Base-by-base conservation (phyloP, 345 rosid species). In the Xanthoceras sorbifolium region DNA sequence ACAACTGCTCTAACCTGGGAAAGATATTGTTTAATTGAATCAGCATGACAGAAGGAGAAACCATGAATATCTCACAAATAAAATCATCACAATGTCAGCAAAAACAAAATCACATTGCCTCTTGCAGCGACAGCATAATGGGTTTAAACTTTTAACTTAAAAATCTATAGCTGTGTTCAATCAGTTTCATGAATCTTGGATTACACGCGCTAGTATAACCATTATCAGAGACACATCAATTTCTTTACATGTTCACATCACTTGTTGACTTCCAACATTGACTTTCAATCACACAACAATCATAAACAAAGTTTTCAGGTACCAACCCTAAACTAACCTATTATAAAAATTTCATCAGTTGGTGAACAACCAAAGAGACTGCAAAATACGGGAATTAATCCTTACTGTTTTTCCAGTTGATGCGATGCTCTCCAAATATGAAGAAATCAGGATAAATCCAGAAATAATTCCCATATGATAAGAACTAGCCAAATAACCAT, bases 381-480 rank as follows among this genome's bases (percentile, higher is more conserved):
- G 1, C 66, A 48, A 44, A 23, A 32, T 17, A 50, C 48, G 32
- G 42, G 32, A 17, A 70, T n/a, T 25, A 73, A 69, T 66, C 69
- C 87, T 82, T 79, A 94, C 97, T 64, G 73, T 76, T 75, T 83
- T 84, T 76, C 89, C 93, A 2, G 80, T 17, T 15, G 91, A 90
- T 79, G 82, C 86, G 46, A 86, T 78, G 68, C 81, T 81, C 83
- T 93, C 92, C 86, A 95, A 82, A 77, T 87, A 83, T 62, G 97
- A 89, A 9, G 93, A 86, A 75, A 93, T 87, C 85, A 93, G 80
- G 72, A 87, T 75, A 65, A 92, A 90, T 34, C 99, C 98, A 71
- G 98, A 90, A 61, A 95, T 79, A 77, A 95, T 95, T 40, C 94
- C 99, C 54, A 81, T 79, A 65, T 95, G 99, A 80, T 95, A 95